These are phyloP conservation scores for Plantago coronopus DNA, from an alignment of 305 asterid genomes.

Conservation along the genomic window DNA sequence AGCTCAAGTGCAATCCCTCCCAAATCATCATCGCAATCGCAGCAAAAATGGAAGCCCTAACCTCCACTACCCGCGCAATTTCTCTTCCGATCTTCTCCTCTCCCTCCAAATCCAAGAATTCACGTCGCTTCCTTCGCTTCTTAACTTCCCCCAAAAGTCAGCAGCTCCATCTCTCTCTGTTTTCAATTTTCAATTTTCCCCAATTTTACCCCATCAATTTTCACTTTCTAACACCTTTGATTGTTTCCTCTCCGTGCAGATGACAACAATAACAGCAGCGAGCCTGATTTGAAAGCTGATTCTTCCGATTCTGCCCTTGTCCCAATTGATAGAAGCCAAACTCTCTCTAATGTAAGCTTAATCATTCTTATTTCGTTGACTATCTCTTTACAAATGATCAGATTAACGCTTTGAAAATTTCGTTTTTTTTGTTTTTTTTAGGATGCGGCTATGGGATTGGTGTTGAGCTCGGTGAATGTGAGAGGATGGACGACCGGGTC, in stretches of 20 bases:
- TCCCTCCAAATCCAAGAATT: constrained; percentile 35
- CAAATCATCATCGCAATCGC: constrained; percentile 11
- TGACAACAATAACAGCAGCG: constrained; percentile 21
- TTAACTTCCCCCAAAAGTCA: constrained; percentile 61
- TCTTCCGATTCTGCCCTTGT: constrained; percentile 36
- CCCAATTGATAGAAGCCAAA: constrained; percentile 41
- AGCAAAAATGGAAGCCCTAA: constrained; percentile 54
- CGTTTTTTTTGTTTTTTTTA: constrained; percentile 20
- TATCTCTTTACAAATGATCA: neutral
- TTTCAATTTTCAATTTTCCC: neutral
- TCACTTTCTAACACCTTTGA: neutral
- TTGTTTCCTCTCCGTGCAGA: constrained; percentile 25
- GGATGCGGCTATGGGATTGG: constrained; percentile 96
- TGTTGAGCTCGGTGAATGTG: constrained; percentile 70
- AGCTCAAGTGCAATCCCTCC: too few species aligned
- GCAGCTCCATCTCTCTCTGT: constrained; percentile 19
- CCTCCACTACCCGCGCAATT: constrained; percentile 37
- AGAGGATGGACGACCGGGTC: constrained; percentile 98
- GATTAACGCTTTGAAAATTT: neutral
- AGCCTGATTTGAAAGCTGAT: constrained; percentile 44
- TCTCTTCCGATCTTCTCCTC: constrained; percentile 52
- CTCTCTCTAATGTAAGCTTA: constrained; percentile 52
- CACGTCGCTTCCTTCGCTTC: constrained; percentile 52
- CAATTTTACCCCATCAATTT: neutral
- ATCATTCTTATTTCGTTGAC: neutral